phyloP scores from a whole-genome alignment of 805 yeast genomes.

The Torulaspora maleeae region DNA sequence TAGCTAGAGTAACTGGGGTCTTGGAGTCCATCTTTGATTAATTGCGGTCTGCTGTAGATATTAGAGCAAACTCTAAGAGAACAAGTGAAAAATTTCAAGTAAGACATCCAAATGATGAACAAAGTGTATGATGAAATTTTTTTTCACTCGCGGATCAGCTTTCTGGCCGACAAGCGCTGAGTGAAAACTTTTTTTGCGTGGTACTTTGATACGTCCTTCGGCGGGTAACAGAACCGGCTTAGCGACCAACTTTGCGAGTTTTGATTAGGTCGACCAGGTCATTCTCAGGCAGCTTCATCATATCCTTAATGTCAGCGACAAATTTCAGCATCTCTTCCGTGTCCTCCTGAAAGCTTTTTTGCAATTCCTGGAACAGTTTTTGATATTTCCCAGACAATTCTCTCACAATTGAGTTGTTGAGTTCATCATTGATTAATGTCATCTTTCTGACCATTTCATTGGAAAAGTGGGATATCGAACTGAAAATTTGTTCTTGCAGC shows the following conservation, averaged over 20 bases:
- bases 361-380: conserved; percentile 32
- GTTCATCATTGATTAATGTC: conserved; percentile 36
- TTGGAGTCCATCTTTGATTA: conserved; percentile 40
- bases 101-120: neutral
- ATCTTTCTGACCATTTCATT: conserved; percentile 36
- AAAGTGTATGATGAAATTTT: conserved; percentile 7
- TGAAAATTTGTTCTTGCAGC: conserved; percentile 37
- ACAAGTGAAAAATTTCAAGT: neutral
- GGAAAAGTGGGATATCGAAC: conserved; percentile 35
- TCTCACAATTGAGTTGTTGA: conserved; percentile 34
- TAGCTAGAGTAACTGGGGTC: conserved; percentile 98
- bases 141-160: conserved; percentile 4
- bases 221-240: conserved; percentile 8
- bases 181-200: conserved; percentile 17
- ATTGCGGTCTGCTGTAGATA: conserved; percentile 6
- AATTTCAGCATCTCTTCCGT: conserved; percentile 37
- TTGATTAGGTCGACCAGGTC: conserved; percentile 28
- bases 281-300: conserved; percentile 37
- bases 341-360: conserved; percentile 35
- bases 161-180: conserved; percentile 5
- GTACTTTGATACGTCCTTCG: conserved; percentile 8
- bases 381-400: conserved; percentile 38
- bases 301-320: conserved; percentile 35
- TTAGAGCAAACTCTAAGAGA: neutral
- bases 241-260: neutral